Evolutionary conservation across 106 monocot genomes (phyloP).

Genomic region (Agapanthus africanus): DNA sequence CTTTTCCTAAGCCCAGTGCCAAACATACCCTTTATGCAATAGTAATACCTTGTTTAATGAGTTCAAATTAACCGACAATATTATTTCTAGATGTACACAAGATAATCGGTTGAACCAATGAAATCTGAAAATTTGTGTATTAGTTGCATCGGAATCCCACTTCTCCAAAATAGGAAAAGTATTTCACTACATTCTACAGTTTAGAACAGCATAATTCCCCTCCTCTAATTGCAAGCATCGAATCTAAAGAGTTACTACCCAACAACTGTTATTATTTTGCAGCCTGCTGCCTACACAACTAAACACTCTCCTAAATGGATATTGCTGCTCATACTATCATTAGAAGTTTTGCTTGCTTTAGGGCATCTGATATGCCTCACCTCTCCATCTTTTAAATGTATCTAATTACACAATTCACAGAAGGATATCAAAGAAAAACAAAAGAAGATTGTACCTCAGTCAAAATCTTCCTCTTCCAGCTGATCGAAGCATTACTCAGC

Average conservation of each 20-base stretch:
- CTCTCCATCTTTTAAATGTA: background rate
- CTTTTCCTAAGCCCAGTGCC: background rate
- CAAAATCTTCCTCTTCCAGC: slow-evolving; percentile 69
- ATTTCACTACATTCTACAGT: background rate
- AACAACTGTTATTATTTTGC: no score
- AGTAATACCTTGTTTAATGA: background rate
- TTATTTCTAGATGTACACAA: background rate
- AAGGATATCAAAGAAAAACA: background rate
- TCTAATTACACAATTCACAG: background rate
- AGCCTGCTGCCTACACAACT: no score
- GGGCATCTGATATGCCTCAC: background rate
- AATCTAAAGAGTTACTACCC: background rate
- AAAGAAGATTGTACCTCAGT: slow-evolving; percentile 40
- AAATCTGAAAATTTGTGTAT: background rate
- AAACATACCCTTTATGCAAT: background rate
- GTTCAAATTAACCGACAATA: background rate
- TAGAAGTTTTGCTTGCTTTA: background rate
- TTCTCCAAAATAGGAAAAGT: background rate
- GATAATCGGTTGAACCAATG: background rate
- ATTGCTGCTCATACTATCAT: no score
- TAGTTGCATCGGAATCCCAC: background rate
- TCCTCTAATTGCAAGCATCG: background rate
- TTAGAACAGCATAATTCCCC: background rate
- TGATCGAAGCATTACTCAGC: slow-evolving; percentile 26
- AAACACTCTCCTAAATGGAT: no score